Conservation (phyloP, 371 early-diverging fungal species). For the Dinochytrium kinnereticum region DNA sequence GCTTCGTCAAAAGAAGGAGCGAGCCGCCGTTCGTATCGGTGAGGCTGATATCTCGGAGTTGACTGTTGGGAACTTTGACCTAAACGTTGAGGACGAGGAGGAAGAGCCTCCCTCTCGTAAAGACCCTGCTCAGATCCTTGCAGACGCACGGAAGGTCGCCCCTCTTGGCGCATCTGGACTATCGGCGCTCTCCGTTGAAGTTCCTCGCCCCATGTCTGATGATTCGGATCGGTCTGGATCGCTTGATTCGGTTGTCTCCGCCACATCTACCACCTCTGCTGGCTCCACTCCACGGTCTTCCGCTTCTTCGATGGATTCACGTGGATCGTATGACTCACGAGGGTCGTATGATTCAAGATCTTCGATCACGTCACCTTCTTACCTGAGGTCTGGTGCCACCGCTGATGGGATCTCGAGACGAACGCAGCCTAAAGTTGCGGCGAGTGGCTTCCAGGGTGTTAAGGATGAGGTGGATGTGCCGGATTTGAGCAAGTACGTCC, state of each 20-base stretch:
- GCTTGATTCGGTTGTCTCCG: neutral
- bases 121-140: neutral
- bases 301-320: neutral
- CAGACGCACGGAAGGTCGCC: neutral
- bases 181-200: neutral
- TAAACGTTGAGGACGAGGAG: neutral
- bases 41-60: slow-evolving; percentile 13
- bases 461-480: slow-evolving; percentile 40
- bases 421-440: neutral
- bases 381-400: slow-evolving; percentile 3
- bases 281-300: neutral
- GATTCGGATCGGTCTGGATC: neutral
- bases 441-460: slow-evolving; percentile 11
- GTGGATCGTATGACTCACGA: slow-evolving; percentile 2
- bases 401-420: slow-evolving; percentile 12
- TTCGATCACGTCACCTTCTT: neutral
- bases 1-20: slow-evolving; percentile 1
- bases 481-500: slow-evolving; percentile 45
- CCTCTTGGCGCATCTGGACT: neutral
- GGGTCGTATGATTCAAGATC: neutral
- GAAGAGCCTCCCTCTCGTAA: neutral
- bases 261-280: slow-evolving; percentile 9
- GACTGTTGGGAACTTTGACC: slow-evolving; percentile 10
- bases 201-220: neutral
- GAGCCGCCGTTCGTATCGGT: slow-evolving; percentile 14